Percentiles rank a stretch among this genome's conserved stretches.
These are phyloP conservation scores for Termitomyces sp. DNA, from an alignment of 768 basidiomycete genomes.

Conservation along the genomic window DNA sequence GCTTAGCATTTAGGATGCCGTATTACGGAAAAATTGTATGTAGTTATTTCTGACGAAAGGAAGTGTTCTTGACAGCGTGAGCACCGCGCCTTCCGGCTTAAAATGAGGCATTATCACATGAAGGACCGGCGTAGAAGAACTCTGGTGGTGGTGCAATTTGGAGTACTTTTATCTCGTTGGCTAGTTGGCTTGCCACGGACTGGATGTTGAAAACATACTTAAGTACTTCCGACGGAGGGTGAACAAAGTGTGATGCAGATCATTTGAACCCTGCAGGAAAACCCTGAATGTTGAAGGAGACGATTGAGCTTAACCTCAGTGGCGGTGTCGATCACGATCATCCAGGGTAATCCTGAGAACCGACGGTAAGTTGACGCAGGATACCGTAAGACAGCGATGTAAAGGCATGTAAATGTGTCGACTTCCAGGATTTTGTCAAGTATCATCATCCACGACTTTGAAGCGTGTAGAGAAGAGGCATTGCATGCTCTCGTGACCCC, in stretches of 20 bases:
- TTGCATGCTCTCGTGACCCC: background rate
- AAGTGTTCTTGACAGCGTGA: constrained; percentile 9
- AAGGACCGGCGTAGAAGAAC: constrained; percentile 1
- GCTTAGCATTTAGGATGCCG: constrained; percentile 2
- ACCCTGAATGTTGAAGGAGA: constrained; percentile 13
- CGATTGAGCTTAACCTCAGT: constrained; percentile 6
- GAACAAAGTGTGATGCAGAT: constrained; percentile 4
- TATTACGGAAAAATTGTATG: background rate
- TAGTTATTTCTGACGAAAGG: background rate
- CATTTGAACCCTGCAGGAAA: constrained; percentile 8
- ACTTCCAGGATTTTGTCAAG: background rate
- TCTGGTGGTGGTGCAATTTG: background rate
- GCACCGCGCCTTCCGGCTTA: background rate
- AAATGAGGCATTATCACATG: background rate
- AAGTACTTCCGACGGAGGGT: background rate
- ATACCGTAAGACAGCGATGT: background rate
- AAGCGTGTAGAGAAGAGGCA: background rate
- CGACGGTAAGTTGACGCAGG: constrained; percentile 17
- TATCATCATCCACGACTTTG: background rate
- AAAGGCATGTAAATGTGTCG: background rate
- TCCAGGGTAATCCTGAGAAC: constrained; percentile 7
- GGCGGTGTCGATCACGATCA: constrained; percentile 19
- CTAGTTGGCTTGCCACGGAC: background rate
- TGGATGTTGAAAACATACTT: background rate
- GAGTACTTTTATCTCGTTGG: background rate